These are phyloP conservation scores for cucumber (Cucumis sativus) DNA, from an alignment of 306 rosid species.

Conservation along the genomic window Cucumber_9930_V3 NC_026660.2:26183501-26184000, in stretches of 20 bases:
- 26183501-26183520: background rate
- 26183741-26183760: background rate
- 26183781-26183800: background rate
- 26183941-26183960: conserved; percentile 9
- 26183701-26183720: background rate
- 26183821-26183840: background rate
- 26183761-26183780: background rate
- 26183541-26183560: conserved; percentile 2
- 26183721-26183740: background rate
- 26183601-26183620: background rate
- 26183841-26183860: background rate
- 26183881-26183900: conserved; percentile 16
- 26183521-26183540: background rate
- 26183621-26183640: background rate
- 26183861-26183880: background rate
- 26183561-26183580: background rate
- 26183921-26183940: conserved; percentile 18
- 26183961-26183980: conserved; percentile 9
- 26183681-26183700: background rate
- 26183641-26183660: background rate
- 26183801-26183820: background rate
- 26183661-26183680: background rate
- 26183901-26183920: conserved; percentile 16
- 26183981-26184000: conserved; percentile 13
- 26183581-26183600: background rate